These are phyloP conservation scores for Chrysanthemum makinoi DNA, from an alignment of 129 eudicot species.

Conservation along the genomic window DNA sequence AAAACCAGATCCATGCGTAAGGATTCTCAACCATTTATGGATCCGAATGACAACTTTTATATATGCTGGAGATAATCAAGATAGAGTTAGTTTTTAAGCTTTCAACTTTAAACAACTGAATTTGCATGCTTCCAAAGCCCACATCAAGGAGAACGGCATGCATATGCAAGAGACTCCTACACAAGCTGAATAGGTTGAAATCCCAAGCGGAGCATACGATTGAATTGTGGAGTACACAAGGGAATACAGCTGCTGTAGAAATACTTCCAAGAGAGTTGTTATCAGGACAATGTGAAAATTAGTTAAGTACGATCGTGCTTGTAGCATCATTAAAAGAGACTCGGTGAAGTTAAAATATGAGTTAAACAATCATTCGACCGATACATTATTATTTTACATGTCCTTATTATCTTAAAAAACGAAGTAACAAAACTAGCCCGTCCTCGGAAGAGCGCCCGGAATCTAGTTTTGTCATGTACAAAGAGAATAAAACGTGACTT, in stretches of 20 bases:
- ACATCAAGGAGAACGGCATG: constrained; percentile 84
- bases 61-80: constrained; percentile 80
- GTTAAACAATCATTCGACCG: no score
- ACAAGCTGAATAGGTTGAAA: constrained; percentile 81
- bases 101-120: constrained; percentile 88
- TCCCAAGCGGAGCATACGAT: constrained; percentile 66
- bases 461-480: no score
- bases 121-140: constrained; percentile 89
- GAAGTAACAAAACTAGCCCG: no score
- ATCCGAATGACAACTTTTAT: constrained; percentile 84
- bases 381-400: no score
- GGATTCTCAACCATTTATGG: constrained; percentile 93
- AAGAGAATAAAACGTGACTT: no score
- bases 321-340: no score
- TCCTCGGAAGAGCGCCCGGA: no score
- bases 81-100: constrained; percentile 89
- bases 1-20: constrained; percentile 95
- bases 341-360: no score
- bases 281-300: constrained; percentile 82
- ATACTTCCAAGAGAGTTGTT: constrained; percentile 72
- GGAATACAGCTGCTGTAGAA: constrained; percentile 85
- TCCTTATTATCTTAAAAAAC: no score
- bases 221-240: constrained; percentile 73
- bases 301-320: constrained; percentile 53
- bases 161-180: constrained; percentile 99